Percentiles rank a stretch among this genome's conserved stretches.
These are phyloP conservation scores for Teratosphaeria pseudoeucalypti DNA, from an alignment of 2,329 filamentous ascomycete genomes.

Conservation along the genomic window DNA sequence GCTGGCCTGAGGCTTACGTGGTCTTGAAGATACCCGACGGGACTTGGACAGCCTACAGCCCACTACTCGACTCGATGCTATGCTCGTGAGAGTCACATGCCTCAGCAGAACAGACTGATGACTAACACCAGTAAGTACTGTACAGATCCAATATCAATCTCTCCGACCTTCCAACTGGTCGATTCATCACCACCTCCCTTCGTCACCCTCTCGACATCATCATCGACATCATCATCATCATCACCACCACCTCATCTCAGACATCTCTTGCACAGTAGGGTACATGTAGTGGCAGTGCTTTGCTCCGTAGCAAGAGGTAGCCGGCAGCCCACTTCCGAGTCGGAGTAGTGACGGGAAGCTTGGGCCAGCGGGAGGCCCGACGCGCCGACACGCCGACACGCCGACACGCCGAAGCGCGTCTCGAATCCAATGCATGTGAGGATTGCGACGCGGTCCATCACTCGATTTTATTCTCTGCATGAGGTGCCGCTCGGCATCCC, in stretches of 20 bases:
- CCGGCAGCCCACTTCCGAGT: too few relatives aligned
- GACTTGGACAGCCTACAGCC: too few relatives aligned
- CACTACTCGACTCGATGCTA: neutral
- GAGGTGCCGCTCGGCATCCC: neutral
- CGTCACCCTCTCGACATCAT: neutral
- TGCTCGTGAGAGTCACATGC: neutral
- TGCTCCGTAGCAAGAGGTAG: too few relatives aligned
- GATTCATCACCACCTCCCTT: neutral
- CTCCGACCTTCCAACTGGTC: neutral
- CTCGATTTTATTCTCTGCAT: neutral
- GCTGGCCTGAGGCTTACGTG: too few relatives aligned
- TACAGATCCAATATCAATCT: neutral
- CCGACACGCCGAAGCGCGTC: neutral
- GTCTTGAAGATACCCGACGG: too few relatives aligned
- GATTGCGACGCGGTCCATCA: neutral
- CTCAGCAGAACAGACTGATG: neutral
- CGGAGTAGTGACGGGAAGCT: neutral
- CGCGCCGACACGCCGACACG: too few relatives aligned
- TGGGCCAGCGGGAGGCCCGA: neutral
- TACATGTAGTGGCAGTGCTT: too few relatives aligned
- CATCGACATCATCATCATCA: too few relatives aligned
- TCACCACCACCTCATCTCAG: neutral
- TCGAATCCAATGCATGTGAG: neutral
- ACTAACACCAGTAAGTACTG: neutral
- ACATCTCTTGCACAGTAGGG: neutral